Base-by-base conservation (phyloP, 2,329 filamentous ascomycete species). In the Xylariomycetidae sp. region DNA sequence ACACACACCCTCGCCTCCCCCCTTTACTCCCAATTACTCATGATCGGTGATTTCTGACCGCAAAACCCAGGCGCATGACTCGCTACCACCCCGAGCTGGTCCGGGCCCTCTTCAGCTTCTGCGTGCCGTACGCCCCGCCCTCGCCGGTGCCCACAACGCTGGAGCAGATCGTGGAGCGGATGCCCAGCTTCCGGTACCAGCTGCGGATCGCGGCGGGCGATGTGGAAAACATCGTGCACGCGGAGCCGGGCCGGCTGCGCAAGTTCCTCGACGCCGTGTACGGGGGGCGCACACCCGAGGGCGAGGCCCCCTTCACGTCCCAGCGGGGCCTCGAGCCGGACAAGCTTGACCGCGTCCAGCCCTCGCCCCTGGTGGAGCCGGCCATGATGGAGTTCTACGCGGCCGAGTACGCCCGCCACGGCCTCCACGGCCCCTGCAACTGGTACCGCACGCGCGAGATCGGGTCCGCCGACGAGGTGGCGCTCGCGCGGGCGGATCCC, bases 161-260 rank as follows among this genome's bases (percentile, higher is more conserved):
- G 2, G 73, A 82, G 49, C 61, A 73, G n/a, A 42, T 85, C 17
- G 74, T 84, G 27, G 52, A 68, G 34, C 51, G 57, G 14, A 48
- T 85, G 25, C 79, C 81, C 27, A 83, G 85, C 51, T 90, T 94
- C 54, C 70, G 63, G 11, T 98, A 98, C 61, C 90, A 96, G 67
- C 57, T 92, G 28, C 87, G 94, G 45, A 74, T 96, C 32, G 74
- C 71, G 1, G 79, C 80, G 14, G 77, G 78, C 0, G 78, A 83
- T 12, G 64, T 88, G 7, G 78, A 90, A 32, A 57, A 57, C 11
- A 63, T 81, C 30, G 68, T 71, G 16, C 75, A 74, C 19, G 69
- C 73, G 49, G 45, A 43, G 25, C 46, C 51, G 11, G 72, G 74
- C 30, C 72, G 76, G 36, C 73, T 94, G 33, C 70, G 77, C 30